These are phyloP conservation scores for Backusella psychrophila DNA, from an alignment of 192 early-diverging fungal genomes.

Conservation along the genomic window DNA sequence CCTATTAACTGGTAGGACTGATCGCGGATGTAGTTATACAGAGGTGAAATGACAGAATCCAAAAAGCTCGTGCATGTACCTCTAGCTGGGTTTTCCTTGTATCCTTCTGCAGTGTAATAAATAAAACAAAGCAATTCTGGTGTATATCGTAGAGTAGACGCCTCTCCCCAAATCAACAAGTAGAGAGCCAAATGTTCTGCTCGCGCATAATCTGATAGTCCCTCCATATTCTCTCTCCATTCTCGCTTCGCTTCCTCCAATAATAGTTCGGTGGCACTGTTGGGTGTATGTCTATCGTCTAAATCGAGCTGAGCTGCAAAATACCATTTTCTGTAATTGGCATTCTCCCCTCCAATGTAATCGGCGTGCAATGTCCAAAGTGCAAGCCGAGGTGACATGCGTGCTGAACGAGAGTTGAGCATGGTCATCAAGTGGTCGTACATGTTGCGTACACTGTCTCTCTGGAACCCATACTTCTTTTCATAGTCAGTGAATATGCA, in stretches of 20 bases:
- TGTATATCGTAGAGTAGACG: slow-evolving; percentile 58
- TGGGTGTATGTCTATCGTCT: slow-evolving; percentile 27
- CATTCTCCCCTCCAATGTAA: slow-evolving; percentile 65
- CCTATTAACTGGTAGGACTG: slow-evolving; percentile 59
- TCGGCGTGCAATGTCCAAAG: slow-evolving; percentile 62
- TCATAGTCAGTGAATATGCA: slow-evolving; percentile 54
- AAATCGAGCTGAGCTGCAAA: slow-evolving; percentile 63
- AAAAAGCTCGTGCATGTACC: slow-evolving; percentile 54
- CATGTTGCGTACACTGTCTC: slow-evolving; percentile 63
- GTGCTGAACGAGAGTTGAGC: slow-evolving; percentile 63
- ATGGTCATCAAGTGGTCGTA: slow-evolving; percentile 63
- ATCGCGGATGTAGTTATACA: slow-evolving; percentile 63
- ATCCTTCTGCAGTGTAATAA: slow-evolving; percentile 56
- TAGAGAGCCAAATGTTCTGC: slow-evolving; percentile 58
- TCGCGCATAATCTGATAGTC: slow-evolving; percentile 56
- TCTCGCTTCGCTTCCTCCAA: slow-evolving; percentile 36
- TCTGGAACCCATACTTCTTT: slow-evolving; percentile 62
- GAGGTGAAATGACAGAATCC: slow-evolving; percentile 55
- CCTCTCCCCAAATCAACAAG: slow-evolving; percentile 68
- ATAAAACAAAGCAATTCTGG: slow-evolving; percentile 65
- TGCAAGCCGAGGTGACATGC: slow-evolving; percentile 62
- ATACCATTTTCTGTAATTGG: slow-evolving; percentile 69
- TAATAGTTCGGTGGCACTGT: slow-evolving; percentile 11
- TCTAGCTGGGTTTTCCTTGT: slow-evolving; percentile 19
- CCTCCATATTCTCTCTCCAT: slow-evolving; percentile 60